Conservation (phyloP, 2,329 filamentous ascomycete genomes). For the Colletotrichum cordylinicola region DNA sequence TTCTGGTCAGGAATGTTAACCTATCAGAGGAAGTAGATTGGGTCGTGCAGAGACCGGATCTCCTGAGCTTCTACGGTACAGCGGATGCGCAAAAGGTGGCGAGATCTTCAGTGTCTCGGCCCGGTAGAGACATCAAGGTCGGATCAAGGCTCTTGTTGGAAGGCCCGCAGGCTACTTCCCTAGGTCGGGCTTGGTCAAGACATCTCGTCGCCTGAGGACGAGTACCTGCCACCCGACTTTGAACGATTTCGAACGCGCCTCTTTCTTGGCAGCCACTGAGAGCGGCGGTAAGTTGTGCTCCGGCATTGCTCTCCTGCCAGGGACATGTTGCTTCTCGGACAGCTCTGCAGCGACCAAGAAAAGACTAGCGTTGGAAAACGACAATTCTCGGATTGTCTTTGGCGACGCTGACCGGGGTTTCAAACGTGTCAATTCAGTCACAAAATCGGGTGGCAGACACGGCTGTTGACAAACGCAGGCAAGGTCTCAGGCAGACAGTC, state of each 20-base stretch:
- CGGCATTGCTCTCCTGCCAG: neutral
- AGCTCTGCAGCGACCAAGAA: neutral
- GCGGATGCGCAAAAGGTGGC: no score
- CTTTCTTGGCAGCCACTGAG: neutral
- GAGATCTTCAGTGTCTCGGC: neutral
- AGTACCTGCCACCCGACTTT: no score
- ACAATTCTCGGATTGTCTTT: neutral
- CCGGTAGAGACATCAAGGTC: neutral
- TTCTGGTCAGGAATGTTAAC: no score
- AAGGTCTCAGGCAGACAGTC: neutral
- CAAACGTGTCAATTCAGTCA: neutral
- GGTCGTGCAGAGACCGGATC: no score
- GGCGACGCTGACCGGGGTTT: neutral
- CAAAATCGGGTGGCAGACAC: neutral
- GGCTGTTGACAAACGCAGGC: neutral
- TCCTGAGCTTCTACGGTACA: no score
- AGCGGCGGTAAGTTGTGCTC: neutral
- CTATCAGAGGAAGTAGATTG: no score
- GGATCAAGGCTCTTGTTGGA: no score
- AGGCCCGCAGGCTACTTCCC: no score
- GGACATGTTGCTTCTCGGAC: neutral
- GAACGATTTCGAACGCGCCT: no score
- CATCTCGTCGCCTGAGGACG: no score
- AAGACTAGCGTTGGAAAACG: neutral
- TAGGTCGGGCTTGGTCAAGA: no score